A percentile compares a stretch with the other conserved stretches of the same genome.
Evolutionary conservation across 306 rosid species (phyloP).

Genomic region (Biancaea sappan): DNA sequence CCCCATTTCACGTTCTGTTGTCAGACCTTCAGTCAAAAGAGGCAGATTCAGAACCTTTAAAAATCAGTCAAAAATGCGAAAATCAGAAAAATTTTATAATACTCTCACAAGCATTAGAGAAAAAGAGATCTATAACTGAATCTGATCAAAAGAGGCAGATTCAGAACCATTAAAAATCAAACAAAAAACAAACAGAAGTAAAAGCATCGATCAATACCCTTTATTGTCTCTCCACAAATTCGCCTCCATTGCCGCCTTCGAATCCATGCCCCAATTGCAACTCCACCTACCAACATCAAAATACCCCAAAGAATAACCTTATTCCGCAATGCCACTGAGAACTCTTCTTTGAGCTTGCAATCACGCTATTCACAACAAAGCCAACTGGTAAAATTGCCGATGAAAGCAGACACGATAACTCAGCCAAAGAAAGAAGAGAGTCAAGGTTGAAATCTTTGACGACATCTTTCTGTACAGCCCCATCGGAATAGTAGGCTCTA

Average conservation of each 20-base stretch:
- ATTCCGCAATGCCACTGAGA: too few relatives aligned
- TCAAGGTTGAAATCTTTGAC: constrained; percentile 45
- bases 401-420: constrained; percentile 55
- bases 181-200: background rate
- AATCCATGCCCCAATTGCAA: constrained; percentile 61
- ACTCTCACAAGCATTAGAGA: constrained; percentile 6
- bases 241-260: constrained; percentile 67
- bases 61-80: background rate
- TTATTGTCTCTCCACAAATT: constrained; percentile 38
- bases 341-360: too few relatives aligned
- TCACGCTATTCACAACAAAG: too few relatives aligned
- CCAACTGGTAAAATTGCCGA: too few relatives aligned
- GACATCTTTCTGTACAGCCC: too few relatives aligned
- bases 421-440: constrained; percentile 53
- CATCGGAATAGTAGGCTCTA: too few relatives aligned
- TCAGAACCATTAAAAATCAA: background rate
- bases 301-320: too few relatives aligned
- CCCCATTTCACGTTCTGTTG: too few relatives aligned
- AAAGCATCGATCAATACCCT: constrained; percentile 43
- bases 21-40: too few relatives aligned
- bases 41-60: too few relatives aligned
- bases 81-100: background rate
- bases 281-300: constrained; percentile 49
- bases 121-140: constrained; percentile 36
- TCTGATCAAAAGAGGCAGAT: constrained; percentile 12